A percentile compares a stretch with the other conserved stretches of the same genome.
These are phyloP conservation scores for Saccharomycopsis sp. DNA, from an alignment of 805 yeast species.

Conservation along the genomic window DNA sequence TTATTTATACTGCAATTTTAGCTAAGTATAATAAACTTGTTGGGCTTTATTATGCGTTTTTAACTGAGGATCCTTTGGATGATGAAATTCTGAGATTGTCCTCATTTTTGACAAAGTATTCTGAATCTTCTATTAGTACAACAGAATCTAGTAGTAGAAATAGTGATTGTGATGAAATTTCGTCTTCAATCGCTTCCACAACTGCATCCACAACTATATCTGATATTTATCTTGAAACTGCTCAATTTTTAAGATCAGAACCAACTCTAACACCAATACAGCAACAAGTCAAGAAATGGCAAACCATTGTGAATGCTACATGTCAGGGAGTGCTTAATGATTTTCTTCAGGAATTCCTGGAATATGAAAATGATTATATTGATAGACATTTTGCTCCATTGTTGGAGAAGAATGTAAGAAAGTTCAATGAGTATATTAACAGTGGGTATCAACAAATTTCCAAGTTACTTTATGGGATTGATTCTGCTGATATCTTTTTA, in stretches of 20 bases:
- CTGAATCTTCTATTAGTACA: not conserved
- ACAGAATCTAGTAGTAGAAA: not conserved
- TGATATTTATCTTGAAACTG: no score
- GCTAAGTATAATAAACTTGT: constrained; percentile 1
- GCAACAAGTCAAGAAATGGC: constrained; percentile 15
- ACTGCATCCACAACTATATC: not conserved
- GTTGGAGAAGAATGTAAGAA: constrained; percentile 7
- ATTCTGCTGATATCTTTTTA: constrained; percentile 28
- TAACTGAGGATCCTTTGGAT: constrained; percentile 20
- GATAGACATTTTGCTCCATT: constrained; percentile 12
- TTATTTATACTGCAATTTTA: not conserved
- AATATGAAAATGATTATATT: constrained; percentile 10
- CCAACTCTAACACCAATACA: constrained; percentile 11
- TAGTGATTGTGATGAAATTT: constrained; percentile 2
- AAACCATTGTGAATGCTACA: constrained; percentile 11
- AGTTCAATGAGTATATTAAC: constrained; percentile 16
- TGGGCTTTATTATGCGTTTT: constrained; percentile 12
- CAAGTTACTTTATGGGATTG: constrained; percentile 32
- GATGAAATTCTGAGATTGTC: constrained; percentile 17
- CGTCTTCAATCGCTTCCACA: not conserved
- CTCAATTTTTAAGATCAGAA: not conserved
- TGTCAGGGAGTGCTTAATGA: constrained; percentile 15
- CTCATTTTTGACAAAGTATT: constrained; percentile 14
- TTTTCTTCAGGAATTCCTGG: constrained; percentile 14
- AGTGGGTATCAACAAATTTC: constrained; percentile 26